Evolutionary conservation across 306 rosid genomes (phyloP).

Genomic region (Quercus suber): DNA sequence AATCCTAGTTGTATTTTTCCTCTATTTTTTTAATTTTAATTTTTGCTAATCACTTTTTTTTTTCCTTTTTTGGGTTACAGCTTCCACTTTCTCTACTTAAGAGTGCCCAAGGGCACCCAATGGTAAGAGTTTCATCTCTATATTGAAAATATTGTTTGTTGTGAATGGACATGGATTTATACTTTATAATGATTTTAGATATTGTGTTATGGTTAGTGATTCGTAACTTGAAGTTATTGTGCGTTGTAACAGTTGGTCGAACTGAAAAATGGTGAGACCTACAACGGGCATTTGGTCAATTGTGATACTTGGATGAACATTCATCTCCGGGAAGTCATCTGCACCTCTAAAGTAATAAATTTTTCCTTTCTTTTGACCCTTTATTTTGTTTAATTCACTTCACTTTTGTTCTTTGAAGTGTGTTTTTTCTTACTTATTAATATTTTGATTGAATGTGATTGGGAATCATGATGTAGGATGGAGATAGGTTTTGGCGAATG

Average conservation of each 20-base stretch:
- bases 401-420: not conserved
- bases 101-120: slow-evolving; percentile 96
- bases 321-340: slow-evolving; percentile 97
- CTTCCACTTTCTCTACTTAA: slow-evolving; percentile 92
- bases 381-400: not conserved
- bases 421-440: not conserved
- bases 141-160: not conserved
- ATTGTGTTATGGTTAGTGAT: slow-evolving; percentile 5
- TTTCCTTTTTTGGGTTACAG: slow-evolving; percentile 36
- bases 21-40: not conserved
- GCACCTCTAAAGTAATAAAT: slow-evolving; percentile 77
- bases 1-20: not conserved
- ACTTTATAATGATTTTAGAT: not conserved
- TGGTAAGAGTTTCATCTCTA: slow-evolving; percentile 40
- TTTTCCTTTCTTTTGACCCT: not conserved
- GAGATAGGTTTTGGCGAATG: slow-evolving; percentile 99
- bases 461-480: slow-evolving; percentile 58
- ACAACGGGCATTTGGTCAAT: slow-evolving; percentile 96
- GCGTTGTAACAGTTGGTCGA: slow-evolving; percentile 77
- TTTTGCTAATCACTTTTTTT: not conserved
- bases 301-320: slow-evolving; percentile 99
- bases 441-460: not conserved
- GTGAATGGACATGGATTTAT: not conserved
- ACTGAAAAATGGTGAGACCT: slow-evolving; percentile 95
- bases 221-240: slow-evolving; percentile 14